Evolutionary conservation across 192 early-diverging fungal species (phyloP).

Genomic region (Dimargaris xerosporica): DNA sequence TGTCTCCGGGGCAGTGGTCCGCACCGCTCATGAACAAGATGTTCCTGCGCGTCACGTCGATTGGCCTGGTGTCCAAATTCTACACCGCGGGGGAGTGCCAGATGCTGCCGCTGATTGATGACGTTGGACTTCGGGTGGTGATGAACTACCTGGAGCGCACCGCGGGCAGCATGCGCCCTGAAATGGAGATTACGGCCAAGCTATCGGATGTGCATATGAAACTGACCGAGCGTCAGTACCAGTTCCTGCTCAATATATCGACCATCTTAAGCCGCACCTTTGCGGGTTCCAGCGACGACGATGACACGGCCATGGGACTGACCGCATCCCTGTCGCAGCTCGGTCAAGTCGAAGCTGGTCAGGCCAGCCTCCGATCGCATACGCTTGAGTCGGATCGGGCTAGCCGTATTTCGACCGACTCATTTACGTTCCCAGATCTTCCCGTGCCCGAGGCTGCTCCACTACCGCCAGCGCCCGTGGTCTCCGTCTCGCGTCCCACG

Average conservation of each 20-base stretch:
- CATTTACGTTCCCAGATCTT: constrained; percentile 6
- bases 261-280: constrained; percentile 3
- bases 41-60: constrained; percentile 16
- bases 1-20: neutral
- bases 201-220: constrained; percentile 64
- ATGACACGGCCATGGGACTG: neutral
- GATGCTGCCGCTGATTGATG: constrained; percentile 61
- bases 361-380: neutral
- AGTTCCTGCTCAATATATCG: constrained; percentile 45
- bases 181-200: constrained; percentile 42
- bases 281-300: neutral
- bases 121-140: constrained; percentile 64
- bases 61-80: constrained; percentile 23
- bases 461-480: no score
- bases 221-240: constrained; percentile 72
- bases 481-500: neutral
- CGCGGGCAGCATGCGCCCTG: constrained; percentile 33
- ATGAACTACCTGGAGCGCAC: constrained; percentile 40
- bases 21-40: constrained; percentile 15
- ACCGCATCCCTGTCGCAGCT: neutral
- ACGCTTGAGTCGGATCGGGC: neutral
- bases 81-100: constrained; percentile 13
- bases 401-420: neutral
- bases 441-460: no score
- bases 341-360: neutral